Base-by-base conservation (phyloP, 306 rosid genomes). In the Trifolium fragiferum region DNA sequence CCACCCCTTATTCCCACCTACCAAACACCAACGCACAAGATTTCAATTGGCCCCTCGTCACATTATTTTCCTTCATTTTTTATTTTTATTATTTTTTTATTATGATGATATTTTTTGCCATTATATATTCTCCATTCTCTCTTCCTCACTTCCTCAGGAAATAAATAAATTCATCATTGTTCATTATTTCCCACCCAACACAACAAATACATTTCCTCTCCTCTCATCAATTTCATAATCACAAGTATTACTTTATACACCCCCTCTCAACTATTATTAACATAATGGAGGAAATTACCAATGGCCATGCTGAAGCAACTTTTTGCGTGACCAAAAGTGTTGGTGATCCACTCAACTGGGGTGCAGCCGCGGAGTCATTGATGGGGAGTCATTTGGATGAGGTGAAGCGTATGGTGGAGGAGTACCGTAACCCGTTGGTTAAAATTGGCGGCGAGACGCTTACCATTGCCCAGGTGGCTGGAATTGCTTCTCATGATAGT, bases 361-460 rank as follows among this genome's bases (percentile, higher is more conserved):
- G 81, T 0, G 66, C 37, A 0, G 96, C 91, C 0, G 96, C 96
- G 0, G 92, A 89, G 59, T 40, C 90, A 0, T 59, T 93, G 4
- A 73, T 14, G 49, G 98, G 96, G 7, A 91, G 94, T 37, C 98
- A 93, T 70, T 62, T 91, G 35, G 93, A 91, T 0, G 98, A 93
- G 85, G 97, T 93, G 49, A 93, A 89, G 87, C 84, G 96, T 37
- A 93, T 93, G 98, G 97, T 91, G 70, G 84, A 69, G 0, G 97
- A 93, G 79, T 93, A 80, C 58, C 73, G 94, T 55, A 88, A 63
- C 61, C 89, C 96, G 2, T 38, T 82, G 20, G 91, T 93, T 6
- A 66, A 57, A 7, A 89, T 93, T 12, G 97, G 97, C 0, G 98
- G 97, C 0, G 80, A 87, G 76, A 84, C 83, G 0, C 81, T 93